Base-by-base conservation (phyloP, 2,329 filamentous ascomycete species). In the Cytospora chrysosperma region DNA sequence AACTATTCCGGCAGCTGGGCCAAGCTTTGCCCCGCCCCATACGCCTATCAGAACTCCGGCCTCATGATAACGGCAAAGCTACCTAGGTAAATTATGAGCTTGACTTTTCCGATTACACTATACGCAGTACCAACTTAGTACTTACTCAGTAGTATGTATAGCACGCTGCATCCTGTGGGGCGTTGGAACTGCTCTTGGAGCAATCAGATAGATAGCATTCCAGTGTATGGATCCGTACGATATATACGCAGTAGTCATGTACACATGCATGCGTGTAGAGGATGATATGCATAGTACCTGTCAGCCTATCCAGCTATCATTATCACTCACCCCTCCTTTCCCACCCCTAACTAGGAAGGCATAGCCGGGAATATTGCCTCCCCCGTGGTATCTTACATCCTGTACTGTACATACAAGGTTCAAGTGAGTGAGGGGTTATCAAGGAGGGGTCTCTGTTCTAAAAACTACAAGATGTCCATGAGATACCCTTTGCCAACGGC, bases 351-450 rank as follows among this genome's bases (percentile, higher is more conserved):
- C 49, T 59, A 59, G 57, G 57, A 30, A 59, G 49, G 34, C 37
- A 24, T 24, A 59, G 8, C 57, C 47, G 47, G 47, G 4, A 4
- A 26, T 34, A n/a, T n/a, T n/a, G 43, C 21, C 1, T 3, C 43
- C 10, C 12, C 43, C n/a, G n/a, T n/a, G n/a, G 26, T 55, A 55
- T 55, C 37, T 49, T 50, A 32, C 12, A 7, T 32, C n/a, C n/a
- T n/a, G n/a, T n/a, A n/a, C n/a, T n/a, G n/a, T n/a, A n/a, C n/a
- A n/a, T 34, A 34, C 32, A 2, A 15, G 32, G 57, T 30, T 30
- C 28, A 7, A 10, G 53, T 30, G 37, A 49, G 51, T 55, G 59
- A 55, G 59, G 51, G 59, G 59, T 61, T 32, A 49, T 55, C 51
- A 51, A 55, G 58, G 58, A 30, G 50, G 50, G 58, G 51, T 30